Evolutionary conservation across 768 basidiomycete genomes (phyloP), one percentile per base, ranked within the genome.

Genomic region (Rhodotorula kratochvilovae): DNA sequence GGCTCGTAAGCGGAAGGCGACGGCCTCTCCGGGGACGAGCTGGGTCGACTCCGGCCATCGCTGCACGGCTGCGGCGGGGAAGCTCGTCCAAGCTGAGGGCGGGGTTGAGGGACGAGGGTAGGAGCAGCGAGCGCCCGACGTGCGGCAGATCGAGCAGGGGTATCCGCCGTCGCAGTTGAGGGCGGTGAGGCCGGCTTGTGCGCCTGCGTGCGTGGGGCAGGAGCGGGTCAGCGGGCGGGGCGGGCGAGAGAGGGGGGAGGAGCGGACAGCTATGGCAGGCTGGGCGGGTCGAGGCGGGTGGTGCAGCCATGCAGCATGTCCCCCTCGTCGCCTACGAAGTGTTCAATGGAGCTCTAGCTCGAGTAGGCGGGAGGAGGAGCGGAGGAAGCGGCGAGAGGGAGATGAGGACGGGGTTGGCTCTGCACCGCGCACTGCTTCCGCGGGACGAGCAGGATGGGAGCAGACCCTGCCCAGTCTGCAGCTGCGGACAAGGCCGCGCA

Each of bases 21-120:
- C 68, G 0, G 21, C 25, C 11, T 35, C 17, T 2, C 73, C 73
- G 8, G 29, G 56, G 2, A 48, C 10, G 35, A 70, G 36, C 35
- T 29, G 43, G 8, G 45, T 42, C 29, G 69, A 36, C 35, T 74
- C 68, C 8, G 66, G 23, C 66, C 68, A 74, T 27, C 33, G 66
- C 48, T 66, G 65, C 4, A 73, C 48, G 13, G 27, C 8, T 1
- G 36, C 13, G 12, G 13, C 21, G 19, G 53, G 45, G 8, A 27
- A 7, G 19, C 2, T 58, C 27, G 65, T 27, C 68, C 68, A 70
- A 45, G 64, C 42, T 43, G 72, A 69, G 27, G 36, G 10, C 36
- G 43, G 50, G 1, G 53, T 21, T 1, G 58, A 36, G 2, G 53
- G 54, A 1, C 36, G 59, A 11, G 67, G 54, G 29, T 63, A 59